Percentiles rank a stretch among this genome's conserved stretches.
phyloP scores from a whole-genome alignment of 2,329 filamentous ascomycete genomes.

The Didymella exigua region DNA sequence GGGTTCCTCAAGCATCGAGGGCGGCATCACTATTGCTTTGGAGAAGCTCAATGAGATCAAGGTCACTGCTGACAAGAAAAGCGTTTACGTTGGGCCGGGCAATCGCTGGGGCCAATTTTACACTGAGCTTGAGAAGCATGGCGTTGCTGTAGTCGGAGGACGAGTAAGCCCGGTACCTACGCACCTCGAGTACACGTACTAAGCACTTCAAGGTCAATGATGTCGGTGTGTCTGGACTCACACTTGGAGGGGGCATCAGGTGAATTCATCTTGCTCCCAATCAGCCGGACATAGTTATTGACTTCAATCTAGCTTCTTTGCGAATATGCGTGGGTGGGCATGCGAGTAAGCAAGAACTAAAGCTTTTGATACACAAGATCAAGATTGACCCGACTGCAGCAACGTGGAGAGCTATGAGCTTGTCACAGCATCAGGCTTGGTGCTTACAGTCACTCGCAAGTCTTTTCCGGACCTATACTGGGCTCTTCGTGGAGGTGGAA shows the following conservation, averaged over 20 bases:
- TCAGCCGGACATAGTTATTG: not conserved
- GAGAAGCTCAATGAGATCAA: constrained; percentile 31
- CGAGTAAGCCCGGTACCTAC: not conserved
- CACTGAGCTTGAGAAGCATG: constrained; percentile 33
- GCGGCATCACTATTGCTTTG: constrained; percentile 40
- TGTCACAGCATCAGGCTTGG: constrained; percentile 31
- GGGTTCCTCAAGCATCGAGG: constrained; percentile 40
- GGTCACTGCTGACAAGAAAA: constrained; percentile 27
- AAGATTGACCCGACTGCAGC: constrained; percentile 28
- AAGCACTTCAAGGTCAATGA: not conserved
- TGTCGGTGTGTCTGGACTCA: not conserved
- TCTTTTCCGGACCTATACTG: constrained; percentile 47
- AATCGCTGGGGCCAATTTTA: constrained; percentile 46
- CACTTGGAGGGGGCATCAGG: not conserved
- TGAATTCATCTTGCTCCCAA: not conserved
- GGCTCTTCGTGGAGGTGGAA: constrained; percentile 42
- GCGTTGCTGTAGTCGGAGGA: constrained; percentile 17
- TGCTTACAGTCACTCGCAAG: constrained; percentile 22
- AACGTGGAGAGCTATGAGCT: constrained; percentile 40
- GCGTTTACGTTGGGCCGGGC: constrained; percentile 39
- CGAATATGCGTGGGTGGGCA: not conserved
- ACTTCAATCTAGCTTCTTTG: not conserved
- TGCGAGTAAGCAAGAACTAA: not conserved
- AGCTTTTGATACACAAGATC: not conserved
- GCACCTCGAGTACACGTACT: not conserved